Base-by-base conservation (phyloP, 345 rosid species). In the Heritiera fomes region DNA sequence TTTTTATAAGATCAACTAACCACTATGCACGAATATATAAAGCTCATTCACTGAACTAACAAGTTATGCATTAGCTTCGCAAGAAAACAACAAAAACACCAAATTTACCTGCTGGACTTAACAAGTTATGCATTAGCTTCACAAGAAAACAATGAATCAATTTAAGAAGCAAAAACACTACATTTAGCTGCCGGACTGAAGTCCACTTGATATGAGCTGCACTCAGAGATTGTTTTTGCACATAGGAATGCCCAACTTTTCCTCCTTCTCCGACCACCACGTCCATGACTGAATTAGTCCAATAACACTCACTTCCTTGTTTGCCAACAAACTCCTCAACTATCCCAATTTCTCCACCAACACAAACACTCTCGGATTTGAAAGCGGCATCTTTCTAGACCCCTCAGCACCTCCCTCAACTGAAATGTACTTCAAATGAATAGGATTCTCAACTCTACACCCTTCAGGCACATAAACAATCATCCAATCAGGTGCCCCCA, bases 161-260 rank as follows among this genome's bases (percentile, higher is more conserved):
- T 56, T 38, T 6, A 60, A 49, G 55, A 49, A 72, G 49, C 8
- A 65, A 75, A 52, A 65, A 71, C 75, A 78, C 6, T 15, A 60
- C 73, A 80, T n/a, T 77, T 38, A 94, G 98, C 95, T 96, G 97
- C 68, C 84, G 86, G n/a, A 92, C 91, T 0, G 86, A 87, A 84
- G 97, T 96, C 99, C 99, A 96, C 84, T 94, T 94, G 60, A 88
- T 86, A 83, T 94, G 98, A 70, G 92, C 97, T 77, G 95, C 83
- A 88, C 76, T 82, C 76, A 80, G 73, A 32, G 98, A 96, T 77
- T 92, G 38, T 67, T 77, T 89, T 86, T 96, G 99, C 75, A 94
- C 74, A 82, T 94, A 94, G 0, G 98, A 92, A 86, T 94, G 98
- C 77, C 78, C 85, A 66, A 92, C 86, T 75, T 86, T 91, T 0